Evolutionary conservation across 805 yeast genomes (phyloP), one percentile per base, ranked within the genome.

Genomic region (Zygoascus tannicola): DNA sequence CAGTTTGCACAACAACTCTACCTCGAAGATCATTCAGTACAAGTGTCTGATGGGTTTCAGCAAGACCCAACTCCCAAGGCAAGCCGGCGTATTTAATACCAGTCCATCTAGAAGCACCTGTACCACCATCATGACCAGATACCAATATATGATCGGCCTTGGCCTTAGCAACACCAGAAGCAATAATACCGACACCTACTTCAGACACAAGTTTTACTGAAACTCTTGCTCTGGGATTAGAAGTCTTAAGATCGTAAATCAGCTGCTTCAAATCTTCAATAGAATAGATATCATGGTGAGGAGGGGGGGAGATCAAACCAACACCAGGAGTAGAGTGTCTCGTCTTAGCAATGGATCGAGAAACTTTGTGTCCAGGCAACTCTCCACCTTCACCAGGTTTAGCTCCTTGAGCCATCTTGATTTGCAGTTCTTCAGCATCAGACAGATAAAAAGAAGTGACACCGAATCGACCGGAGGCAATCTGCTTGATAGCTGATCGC

Each of bases 301-400:
- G 98, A 35, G 97, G 97, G 30, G 98, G 98, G 34, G 96, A 86
- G 56, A 92, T 90, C 59, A 90, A 74, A 56, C 97, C 97, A 46
- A 90, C 97, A 58, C 95, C 94, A 26, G 94, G 85, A 26, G 97
- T 90, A 0, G 97, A 87, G 66, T 88, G 96, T 68, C 98, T 79
- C 5, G 97, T 88, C 66, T 83, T 85, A 39, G 95, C 98, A 68
- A 90, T 90, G 40, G 76, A 76, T 47, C 73, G 77, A 22, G 90
- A 76, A 40, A 90, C 98, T 67, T 90, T 90, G 69, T 84, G 83
- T 47, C 95, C 95, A 32, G 96, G 96, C 54, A 87, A 73, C 67
- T 92, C 97, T 74, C 98, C 98, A 74, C 98, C 98, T 72, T 92
- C 97, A 70, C 97, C 98, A 8, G 97, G 97, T 68, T 90, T 90